Conservation (phyloP, 177 flowering plant genomes). For the Tripterygium wilfordii region DNA sequence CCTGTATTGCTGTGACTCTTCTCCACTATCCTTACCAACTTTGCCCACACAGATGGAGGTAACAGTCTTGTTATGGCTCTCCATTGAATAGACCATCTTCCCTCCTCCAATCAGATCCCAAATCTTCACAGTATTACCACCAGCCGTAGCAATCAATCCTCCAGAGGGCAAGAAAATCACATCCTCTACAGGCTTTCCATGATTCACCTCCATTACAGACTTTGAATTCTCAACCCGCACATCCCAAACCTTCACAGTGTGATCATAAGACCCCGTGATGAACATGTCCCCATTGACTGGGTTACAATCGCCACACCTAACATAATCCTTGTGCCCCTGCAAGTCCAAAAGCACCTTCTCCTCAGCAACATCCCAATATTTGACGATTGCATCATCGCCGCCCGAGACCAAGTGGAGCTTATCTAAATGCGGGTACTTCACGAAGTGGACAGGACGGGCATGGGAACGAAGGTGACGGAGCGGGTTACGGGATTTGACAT, state of each 20-base stretch:
- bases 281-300: slow-evolving; percentile 62
- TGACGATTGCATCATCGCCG: slow-evolving; percentile 75
- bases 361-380: slow-evolving; percentile 80
- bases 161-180: slow-evolving; percentile 81
- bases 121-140: slow-evolving; percentile 78
- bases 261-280: slow-evolving; percentile 86
- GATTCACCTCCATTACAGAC: slow-evolving; percentile 50
- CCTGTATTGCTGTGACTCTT: slow-evolving; percentile 39
- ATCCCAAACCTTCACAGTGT: slow-evolving; percentile 85
- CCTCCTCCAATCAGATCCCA: slow-evolving; percentile 97
- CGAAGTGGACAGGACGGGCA: slow-evolving; percentile 51
- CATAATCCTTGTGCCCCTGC: slow-evolving; percentile 79
- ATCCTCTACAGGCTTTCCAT: slow-evolving; percentile 77
- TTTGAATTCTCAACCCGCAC: slow-evolving; percentile 38
- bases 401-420: slow-evolving; percentile 79
- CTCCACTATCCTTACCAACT: slow-evolving; percentile 33
- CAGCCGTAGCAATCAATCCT: slow-evolving; percentile 77
- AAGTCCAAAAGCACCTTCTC: slow-evolving; percentile 38
- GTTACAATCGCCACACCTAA: slow-evolving; percentile 66
- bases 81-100: slow-evolving; percentile 57
- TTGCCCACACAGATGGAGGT: slow-evolving; percentile 72
- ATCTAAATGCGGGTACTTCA: slow-evolving; percentile 56
- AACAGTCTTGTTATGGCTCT: slow-evolving; percentile 86
- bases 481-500: slow-evolving; percentile 35
- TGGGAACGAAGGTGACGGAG: slow-evolving; percentile 64